Conservation (phyloP, 1,139 yeast genomes). For the Pichia sp. region DNA sequence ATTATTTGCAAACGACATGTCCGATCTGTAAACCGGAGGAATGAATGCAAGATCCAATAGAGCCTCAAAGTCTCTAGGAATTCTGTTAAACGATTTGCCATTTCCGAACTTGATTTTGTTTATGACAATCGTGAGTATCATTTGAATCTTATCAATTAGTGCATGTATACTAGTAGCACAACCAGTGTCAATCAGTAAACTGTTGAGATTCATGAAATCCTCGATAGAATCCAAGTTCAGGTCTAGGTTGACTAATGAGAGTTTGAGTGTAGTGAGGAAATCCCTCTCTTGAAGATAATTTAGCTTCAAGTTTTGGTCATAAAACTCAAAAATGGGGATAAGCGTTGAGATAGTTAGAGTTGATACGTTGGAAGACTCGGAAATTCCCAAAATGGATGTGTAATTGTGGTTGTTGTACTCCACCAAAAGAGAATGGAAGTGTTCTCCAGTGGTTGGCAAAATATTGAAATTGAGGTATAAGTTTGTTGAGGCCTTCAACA, state of each 20-base stretch:
- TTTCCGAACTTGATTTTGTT: constrained; percentile 16
- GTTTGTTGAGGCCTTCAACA: constrained; percentile 5
- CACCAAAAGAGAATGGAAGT: constrained; percentile 2
- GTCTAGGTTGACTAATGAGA: constrained; percentile 20
- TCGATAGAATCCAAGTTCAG: constrained; percentile 14
- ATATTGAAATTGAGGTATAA: constrained; percentile 9
- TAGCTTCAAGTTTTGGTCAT: constrained; percentile 31
- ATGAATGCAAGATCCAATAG: constrained; percentile 22
- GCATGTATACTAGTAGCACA: constrained; percentile 23
- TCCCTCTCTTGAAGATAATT: constrained; percentile 26
- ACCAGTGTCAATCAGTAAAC: constrained; percentile 22
- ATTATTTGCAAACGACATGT: constrained; percentile 28
- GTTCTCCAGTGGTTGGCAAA: constrained; percentile 1
- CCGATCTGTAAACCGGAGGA: constrained; percentile 34
- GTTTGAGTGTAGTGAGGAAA: constrained; percentile 26
- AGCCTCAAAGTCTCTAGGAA: constrained; percentile 13
- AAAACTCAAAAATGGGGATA: constrained; percentile 28
- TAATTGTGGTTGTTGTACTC: constrained; percentile 9
- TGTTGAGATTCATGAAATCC: constrained; percentile 17
- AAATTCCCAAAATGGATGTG: constrained; percentile 9
- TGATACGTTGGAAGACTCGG: neutral
- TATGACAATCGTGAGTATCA: constrained; percentile 17
- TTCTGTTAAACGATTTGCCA: constrained; percentile 1
- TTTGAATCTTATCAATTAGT: constrained; percentile 22
- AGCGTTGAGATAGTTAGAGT: constrained; percentile 8